Conservation (phyloP, 768 basidiomycete genomes). For the Boletus eberwhitei region DNA sequence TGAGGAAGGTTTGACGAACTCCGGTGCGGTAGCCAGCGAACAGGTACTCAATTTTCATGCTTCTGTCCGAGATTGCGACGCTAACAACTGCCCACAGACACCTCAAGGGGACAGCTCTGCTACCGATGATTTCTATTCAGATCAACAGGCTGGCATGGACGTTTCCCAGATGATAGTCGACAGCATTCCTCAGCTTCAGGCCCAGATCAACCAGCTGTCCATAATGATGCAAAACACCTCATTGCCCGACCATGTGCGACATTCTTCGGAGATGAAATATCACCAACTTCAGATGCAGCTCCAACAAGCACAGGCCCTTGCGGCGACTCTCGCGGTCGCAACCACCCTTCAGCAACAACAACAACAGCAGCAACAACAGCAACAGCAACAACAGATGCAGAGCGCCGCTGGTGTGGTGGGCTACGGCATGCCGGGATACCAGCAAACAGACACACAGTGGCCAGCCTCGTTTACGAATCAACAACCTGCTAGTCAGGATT, state of each 20-base stretch:
- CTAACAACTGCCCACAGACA: conserved; percentile 15
- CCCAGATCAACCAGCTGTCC: conserved; percentile 77
- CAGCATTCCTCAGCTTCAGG: conserved; percentile 78
- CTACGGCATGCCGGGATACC: conserved; percentile 44
- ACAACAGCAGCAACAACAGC: conserved; percentile 46
- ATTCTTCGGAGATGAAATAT: conserved; percentile 79
- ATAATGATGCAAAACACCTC: conserved; percentile 77
- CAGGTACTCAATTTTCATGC: conserved; percentile 33
- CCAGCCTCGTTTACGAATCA: conserved; percentile 57
- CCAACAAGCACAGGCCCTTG: conserved; percentile 73
- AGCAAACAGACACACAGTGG: conserved; percentile 37
- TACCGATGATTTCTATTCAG: conserved; percentile 68
- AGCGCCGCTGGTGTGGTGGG: conserved; percentile 31
- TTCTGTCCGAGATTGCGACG: background rate
- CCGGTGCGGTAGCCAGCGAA: conserved; percentile 22
- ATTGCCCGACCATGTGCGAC: conserved; percentile 68
- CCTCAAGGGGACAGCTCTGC: conserved; percentile 27
- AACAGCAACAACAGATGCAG: conserved; percentile 38
- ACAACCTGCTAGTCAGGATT: conserved; percentile 67
- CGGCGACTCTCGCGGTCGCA: conserved; percentile 59
- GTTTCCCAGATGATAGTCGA: conserved; percentile 70
- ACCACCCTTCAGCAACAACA: conserved; percentile 52
- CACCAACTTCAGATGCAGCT: conserved; percentile 78
- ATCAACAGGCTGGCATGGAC: conserved; percentile 70
- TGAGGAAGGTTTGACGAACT: conserved; percentile 39